phyloP scores from a whole-genome alignment of 352 stramenopile species.

The Nothophytophthora sp. region DNA sequence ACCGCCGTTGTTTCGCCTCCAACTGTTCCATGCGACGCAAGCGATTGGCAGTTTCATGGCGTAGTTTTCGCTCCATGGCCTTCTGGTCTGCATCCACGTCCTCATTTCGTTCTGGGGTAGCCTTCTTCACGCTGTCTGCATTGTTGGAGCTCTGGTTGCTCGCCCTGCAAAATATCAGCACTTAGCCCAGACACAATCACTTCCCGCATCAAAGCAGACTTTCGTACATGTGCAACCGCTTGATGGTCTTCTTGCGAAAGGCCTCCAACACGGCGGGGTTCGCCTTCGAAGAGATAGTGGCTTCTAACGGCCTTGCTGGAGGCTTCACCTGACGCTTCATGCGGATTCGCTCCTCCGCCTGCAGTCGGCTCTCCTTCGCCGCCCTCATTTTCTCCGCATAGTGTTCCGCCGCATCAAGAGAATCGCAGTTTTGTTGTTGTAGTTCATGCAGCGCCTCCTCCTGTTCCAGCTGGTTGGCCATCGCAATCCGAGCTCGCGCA shows the following conservation, averaged over 20 bases:
- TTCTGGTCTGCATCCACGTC: slow-evolving; percentile 27
- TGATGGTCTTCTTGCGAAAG: slow-evolving; percentile 10
- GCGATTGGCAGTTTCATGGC: slow-evolving; percentile 47
- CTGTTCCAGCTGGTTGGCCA: slow-evolving; percentile 45
- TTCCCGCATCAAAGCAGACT: too few relatives aligned
- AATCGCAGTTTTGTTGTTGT: slow-evolving; percentile 15
- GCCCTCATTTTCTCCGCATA: slow-evolving; percentile 29
- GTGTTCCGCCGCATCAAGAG: slow-evolving; percentile 18
- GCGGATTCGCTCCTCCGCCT: slow-evolving; percentile 50
- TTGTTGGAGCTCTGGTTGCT: slow-evolving; percentile 2
- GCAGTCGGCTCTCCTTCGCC: slow-evolving; percentile 39
- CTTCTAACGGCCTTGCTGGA: not conserved
- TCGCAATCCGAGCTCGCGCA: slow-evolving; percentile 43
- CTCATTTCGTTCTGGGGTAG: slow-evolving; percentile 14
- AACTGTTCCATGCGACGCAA: slow-evolving; percentile 44
- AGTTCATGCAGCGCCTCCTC: slow-evolving; percentile 20
- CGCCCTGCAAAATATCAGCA: slow-evolving; percentile 3
- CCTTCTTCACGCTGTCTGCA: not conserved
- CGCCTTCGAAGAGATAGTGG: not conserved
- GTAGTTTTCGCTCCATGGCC: slow-evolving; percentile 40
- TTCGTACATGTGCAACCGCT: slow-evolving; percentile 8
- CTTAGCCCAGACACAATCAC: too few relatives aligned
- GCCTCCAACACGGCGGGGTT: not conserved
- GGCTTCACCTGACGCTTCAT: slow-evolving; percentile 22
- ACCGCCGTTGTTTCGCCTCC: slow-evolving; percentile 52